Evolutionary conservation across 2,329 filamentous ascomycete genomes (phyloP).

Genomic region (Trichoderma sp.): DNA sequence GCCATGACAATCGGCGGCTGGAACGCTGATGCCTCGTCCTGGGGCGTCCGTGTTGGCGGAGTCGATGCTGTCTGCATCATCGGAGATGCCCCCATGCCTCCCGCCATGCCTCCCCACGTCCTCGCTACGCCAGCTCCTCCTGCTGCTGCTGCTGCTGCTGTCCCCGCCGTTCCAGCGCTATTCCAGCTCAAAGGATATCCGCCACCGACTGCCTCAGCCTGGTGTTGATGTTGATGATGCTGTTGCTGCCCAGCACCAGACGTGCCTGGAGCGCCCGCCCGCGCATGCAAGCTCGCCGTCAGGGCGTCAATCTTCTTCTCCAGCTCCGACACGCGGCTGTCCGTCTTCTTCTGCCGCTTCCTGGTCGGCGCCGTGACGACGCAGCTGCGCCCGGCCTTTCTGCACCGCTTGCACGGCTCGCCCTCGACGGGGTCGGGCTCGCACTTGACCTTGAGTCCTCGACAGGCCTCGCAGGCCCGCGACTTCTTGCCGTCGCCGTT

Average conservation of each 20-base stretch:
- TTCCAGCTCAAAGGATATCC: slow-evolving; percentile 7
- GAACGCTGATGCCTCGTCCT: slow-evolving; percentile 10
- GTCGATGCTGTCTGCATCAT: slow-evolving; percentile 19
- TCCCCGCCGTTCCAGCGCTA: neutral
- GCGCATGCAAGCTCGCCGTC: slow-evolving; percentile 74
- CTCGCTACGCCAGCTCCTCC: neutral
- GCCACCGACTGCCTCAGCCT: neutral
- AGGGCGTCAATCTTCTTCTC: slow-evolving; percentile 91
- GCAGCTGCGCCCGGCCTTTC: slow-evolving; percentile 76
- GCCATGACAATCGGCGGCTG: slow-evolving; percentile 26
- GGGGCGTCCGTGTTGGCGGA: slow-evolving; percentile 6
- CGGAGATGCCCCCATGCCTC: slow-evolving; percentile 18
- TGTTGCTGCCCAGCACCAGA: neutral
- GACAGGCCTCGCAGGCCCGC: slow-evolving; percentile 74
- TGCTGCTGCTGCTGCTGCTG: neutral
- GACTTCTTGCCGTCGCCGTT: slow-evolving; percentile 61
- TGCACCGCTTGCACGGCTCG: slow-evolving; percentile 72
- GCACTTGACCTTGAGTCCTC: slow-evolving; percentile 79
- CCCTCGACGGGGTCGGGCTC: slow-evolving; percentile 68
- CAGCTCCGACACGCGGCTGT: slow-evolving; percentile 83
- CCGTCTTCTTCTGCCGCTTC: slow-evolving; percentile 89
- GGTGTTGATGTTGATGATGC: neutral
- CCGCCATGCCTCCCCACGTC: slow-evolving; percentile 21
- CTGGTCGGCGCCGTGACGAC: slow-evolving; percentile 72
- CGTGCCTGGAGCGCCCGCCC: slow-evolving; percentile 29